Conservation (phyloP, 176 grass and related monocot species). For the Hsuehochloa calcarea region DNA sequence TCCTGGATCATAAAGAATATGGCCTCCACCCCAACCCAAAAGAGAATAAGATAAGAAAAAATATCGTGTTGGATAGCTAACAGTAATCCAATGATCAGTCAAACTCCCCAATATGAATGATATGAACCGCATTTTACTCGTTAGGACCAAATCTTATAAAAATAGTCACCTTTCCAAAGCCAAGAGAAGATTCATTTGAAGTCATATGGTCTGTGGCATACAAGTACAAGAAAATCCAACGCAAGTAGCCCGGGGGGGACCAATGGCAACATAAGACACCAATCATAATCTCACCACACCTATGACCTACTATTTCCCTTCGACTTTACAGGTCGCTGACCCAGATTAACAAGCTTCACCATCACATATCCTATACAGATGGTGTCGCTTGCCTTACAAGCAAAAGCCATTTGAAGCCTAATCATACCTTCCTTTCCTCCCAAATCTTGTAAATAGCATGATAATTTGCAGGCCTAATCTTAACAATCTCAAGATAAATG, state of each 20-base stretch:
- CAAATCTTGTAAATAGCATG: neutral
- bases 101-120: neutral
- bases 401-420: slow-evolving; percentile 20
- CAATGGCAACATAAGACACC: neutral
- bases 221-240: neutral
- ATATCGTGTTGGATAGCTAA: neutral
- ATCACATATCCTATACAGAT: neutral
- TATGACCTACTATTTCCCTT: neutral
- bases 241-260: neutral
- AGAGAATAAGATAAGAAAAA: neutral
- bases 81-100: neutral
- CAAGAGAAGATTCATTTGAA: neutral
- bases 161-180: neutral
- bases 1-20: slow-evolving; percentile 5
- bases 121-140: neutral
- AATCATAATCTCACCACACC: neutral
- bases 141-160: neutral
- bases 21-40: neutral
- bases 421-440: slow-evolving; percentile 28
- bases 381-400: slow-evolving; percentile 17
- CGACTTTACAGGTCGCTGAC: neutral
- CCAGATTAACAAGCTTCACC: slow-evolving; percentile 11
- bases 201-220: neutral
- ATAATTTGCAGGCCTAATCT: neutral
- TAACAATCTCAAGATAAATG: neutral